Conservation (phyloP, 768 basidiomycete genomes). For the Lentinus tigrinus region DNA sequence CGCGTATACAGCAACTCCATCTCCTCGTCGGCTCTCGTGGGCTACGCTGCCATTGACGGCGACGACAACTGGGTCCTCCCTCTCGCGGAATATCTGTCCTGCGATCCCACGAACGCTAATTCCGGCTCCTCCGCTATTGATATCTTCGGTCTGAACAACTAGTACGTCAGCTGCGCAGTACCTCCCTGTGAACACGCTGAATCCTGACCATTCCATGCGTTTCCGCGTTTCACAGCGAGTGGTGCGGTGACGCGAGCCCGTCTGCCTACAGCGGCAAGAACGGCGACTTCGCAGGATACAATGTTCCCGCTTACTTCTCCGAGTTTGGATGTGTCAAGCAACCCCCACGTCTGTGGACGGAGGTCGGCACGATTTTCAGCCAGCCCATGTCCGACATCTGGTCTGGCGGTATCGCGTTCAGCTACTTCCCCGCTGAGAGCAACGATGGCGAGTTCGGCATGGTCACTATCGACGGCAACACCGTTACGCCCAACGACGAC, state of each 20-base stretch:
- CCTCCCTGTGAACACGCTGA: background rate
- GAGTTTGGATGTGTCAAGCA: conserved; percentile 76
- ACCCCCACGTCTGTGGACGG: conserved; percentile 75
- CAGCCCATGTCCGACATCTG: conserved; percentile 73
- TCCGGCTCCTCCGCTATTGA: conserved; percentile 70
- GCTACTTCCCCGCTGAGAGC: conserved; percentile 83
- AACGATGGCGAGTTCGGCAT: conserved; percentile 80
- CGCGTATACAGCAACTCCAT: conserved; percentile 52
- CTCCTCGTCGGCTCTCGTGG: conserved; percentile 65
- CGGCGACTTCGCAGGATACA: conserved; percentile 57
- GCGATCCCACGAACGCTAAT: conserved; percentile 55
- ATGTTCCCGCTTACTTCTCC: conserved; percentile 86
- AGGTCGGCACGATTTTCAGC: conserved; percentile 71
- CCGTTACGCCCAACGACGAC: conserved; percentile 68
- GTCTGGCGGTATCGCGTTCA: conserved; percentile 89
- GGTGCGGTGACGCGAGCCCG: conserved; percentile 71
- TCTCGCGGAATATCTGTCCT: conserved; percentile 78
- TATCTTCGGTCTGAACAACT: conserved; percentile 84
- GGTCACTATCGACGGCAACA: conserved; percentile 71
- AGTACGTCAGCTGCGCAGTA: conserved; percentile 47
- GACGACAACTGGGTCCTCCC: conserved; percentile 56
- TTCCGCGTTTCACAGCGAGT: conserved; percentile 51
- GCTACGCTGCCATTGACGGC: conserved; percentile 86
- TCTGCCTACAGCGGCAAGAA: conserved; percentile 56
- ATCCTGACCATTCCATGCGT: background rate